Evolutionary conservation across 2,329 filamentous ascomycete species (phyloP), one percentile per base, ranked within the genome.

Genomic region (Fusarium camptoceras): DNA sequence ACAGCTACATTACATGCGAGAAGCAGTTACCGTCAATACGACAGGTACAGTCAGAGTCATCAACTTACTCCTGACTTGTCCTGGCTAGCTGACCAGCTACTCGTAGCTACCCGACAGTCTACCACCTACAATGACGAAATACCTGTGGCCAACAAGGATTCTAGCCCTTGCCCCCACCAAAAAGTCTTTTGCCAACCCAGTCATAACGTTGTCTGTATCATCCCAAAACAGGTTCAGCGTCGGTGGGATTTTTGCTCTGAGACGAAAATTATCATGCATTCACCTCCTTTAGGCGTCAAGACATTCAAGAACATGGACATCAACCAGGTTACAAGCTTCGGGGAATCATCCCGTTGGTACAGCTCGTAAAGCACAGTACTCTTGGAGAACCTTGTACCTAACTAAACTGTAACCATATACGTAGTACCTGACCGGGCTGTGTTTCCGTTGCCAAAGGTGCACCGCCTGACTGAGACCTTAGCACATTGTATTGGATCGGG

Each of bases 101-200:
- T 37, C 34, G 34, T 37, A 37, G 34, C 34, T 37, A 37, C 34
- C 34, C 34, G 34, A 37, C 34, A 37, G 34, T 37, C 41, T 44
- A 43, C 41, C 48, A 39, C 37, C 24, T 57, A 70, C 72, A 68
- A 74, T 72, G 73, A 73, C 73, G 72, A 63, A 68, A 71, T 72
- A 55, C 54, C 58, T 71, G 64, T 74, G 68, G 65, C 60, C 67
- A 49, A 51, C 30, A 73, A 66, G 70, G 70, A 68, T 64, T 65
- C 54, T 46, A 70, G 63, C 70, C 64, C 62, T 39, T 66, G 73
- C 60, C 66, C 72, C 72, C 64, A 69, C 72, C 64, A 69, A 47
- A 61, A 50, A 62, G 46, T 47, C 55, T 43, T 61, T n/a, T 25
- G 39, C 41, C 25, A 63, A 39, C 37, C 65, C 65, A 68, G 54